Percentiles rank a stretch among this genome's conserved stretches.
These are phyloP conservation scores for Sphagnum fallax DNA, from an alignment of 228 moss, liverwort and hornwort genomes.

Conservation along the genomic window DNA sequence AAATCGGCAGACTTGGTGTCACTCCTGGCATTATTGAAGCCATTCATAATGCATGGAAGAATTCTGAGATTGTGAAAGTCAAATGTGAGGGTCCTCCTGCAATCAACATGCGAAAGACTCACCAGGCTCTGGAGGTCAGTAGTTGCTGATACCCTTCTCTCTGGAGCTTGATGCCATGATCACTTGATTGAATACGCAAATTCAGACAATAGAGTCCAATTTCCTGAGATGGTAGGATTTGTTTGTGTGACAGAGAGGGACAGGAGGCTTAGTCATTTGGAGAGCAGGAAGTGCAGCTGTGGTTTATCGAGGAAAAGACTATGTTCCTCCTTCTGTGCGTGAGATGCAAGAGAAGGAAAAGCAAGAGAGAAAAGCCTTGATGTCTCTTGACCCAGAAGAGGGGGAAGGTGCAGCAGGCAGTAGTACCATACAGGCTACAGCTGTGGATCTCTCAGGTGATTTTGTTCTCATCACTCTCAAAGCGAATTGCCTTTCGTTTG, in stretches of 20 bases:
- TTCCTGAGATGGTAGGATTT: background rate
- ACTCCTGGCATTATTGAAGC: constrained; percentile 79
- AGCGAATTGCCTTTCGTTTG: no score
- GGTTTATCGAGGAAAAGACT: constrained; percentile 87
- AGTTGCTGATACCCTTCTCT: background rate
- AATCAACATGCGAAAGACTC: constrained; percentile 84
- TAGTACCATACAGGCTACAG: background rate
- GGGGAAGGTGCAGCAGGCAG: background rate
- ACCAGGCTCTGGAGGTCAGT: constrained; percentile 83
- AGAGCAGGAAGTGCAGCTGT: constrained; percentile 89
- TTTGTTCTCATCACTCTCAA: background rate
- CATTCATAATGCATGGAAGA: constrained; percentile 82
- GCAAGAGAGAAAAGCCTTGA: constrained; percentile 29
- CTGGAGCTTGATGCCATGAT: background rate
- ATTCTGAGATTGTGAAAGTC: constrained; percentile 74
- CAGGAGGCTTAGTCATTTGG: constrained; percentile 93
- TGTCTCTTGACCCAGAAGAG: constrained; percentile 32
- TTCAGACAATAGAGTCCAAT: background rate
- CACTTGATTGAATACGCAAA: background rate
- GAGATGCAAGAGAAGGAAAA: constrained; percentile 48
- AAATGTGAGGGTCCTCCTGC: constrained; percentile 79
- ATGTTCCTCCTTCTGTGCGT: constrained; percentile 51
- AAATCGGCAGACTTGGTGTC: constrained; percentile 85
- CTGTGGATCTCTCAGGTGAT: background rate
- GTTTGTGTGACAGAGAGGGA: constrained; percentile 45